These are phyloP conservation scores for Penicillium freii DNA, from an alignment of 2,329 filamentous ascomycete species.

Conservation along the genomic window DNA sequence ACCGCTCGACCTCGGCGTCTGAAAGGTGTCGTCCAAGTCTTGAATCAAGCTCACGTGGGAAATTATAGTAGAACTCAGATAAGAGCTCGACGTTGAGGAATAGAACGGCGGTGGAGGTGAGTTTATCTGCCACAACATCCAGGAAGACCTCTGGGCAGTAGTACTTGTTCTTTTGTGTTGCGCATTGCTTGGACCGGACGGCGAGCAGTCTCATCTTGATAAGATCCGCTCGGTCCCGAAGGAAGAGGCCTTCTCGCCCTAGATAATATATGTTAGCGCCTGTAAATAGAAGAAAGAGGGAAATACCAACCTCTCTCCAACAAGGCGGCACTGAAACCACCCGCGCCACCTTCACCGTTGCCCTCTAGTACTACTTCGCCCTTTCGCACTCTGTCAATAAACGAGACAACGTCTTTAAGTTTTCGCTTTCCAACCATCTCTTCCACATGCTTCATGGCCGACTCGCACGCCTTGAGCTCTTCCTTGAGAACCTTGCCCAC, in stretches of 20 bases:
- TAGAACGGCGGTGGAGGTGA: slow-evolving; percentile 90
- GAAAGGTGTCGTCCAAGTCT: slow-evolving; percentile 78
- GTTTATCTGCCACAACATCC: slow-evolving; percentile 92
- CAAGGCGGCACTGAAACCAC: slow-evolving; percentile 86
- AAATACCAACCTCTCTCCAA: slow-evolving; percentile 69
- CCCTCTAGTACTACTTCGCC: slow-evolving; percentile 84
- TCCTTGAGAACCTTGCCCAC: slow-evolving; percentile 77
- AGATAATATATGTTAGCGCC: slow-evolving; percentile 1
- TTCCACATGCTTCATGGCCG: slow-evolving; percentile 73
- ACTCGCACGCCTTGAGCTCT: slow-evolving; percentile 80
- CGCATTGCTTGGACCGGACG: slow-evolving; percentile 87
- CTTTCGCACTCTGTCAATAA: slow-evolving; percentile 84
- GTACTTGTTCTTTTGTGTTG: slow-evolving; percentile 83
- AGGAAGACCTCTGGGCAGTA: slow-evolving; percentile 96
- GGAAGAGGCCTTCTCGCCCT: slow-evolving; percentile 92
- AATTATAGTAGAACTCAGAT: slow-evolving; percentile 97
- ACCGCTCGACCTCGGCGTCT: slow-evolving; percentile 78
- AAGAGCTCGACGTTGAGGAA: slow-evolving; percentile 97
- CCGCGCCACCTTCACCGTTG: slow-evolving; percentile 78
- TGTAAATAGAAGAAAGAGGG: not conserved
- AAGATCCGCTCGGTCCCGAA: slow-evolving; percentile 85
- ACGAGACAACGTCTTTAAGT: slow-evolving; percentile 81
- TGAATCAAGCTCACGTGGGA: slow-evolving; percentile 85
- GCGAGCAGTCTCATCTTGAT: slow-evolving; percentile 87
- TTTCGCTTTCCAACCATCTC: slow-evolving; percentile 75